Evolutionary conservation across 192 early-diverging fungal species (phyloP), one percentile per base, ranked within the genome.

Genomic region (Paraglomus occultum): DNA sequence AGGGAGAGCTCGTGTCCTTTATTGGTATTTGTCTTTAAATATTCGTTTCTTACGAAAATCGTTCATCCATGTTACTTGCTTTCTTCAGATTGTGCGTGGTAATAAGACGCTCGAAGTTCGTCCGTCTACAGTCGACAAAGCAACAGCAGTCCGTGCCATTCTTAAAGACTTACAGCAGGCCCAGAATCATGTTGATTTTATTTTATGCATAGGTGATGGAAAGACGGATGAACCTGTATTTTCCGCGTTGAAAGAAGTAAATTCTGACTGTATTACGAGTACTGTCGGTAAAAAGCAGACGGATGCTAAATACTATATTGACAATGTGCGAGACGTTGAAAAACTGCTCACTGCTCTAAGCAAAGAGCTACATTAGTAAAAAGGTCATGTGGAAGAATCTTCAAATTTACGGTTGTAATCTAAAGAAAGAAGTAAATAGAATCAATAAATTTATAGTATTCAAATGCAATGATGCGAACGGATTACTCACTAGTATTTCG

Each of bases 271-370:
- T 4, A 87, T 94, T 61, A 95, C 93, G 31, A 87, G 87, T 23
- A 99, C 98, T 0, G 96, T 99, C 4, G 98, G 96, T 8, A 94
- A 95, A 78, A 99, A 99, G 73, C 90, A 91, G 74, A 98, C 95
- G 0, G 92, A 95, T 60, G 96, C 98, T 15, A 84, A 84, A 72
- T 93, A 84, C 76, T 97, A 90, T 54, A 79, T 97, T 72, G 92
- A 90, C 4, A 82, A 87, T 63, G 87, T 91, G 15, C 72, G 68
- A 8, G 76, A 83, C 43, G 84, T 85, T 8, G 76, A 83, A 54
- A 75, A 63, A 23, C 53, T 85, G 44, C 50, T 85, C 14, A 73
- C 74, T 50, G 73, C 66, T 40, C 71, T 80, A 55, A 76, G 69
- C 1, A 44, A 75, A 59, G 63, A 74, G 47, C n/a, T n/a, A n/a